Evolutionary conservation across 257 asterid genomes (phyloP).

Genomic region (Nicotiana sylvestris): DNA sequence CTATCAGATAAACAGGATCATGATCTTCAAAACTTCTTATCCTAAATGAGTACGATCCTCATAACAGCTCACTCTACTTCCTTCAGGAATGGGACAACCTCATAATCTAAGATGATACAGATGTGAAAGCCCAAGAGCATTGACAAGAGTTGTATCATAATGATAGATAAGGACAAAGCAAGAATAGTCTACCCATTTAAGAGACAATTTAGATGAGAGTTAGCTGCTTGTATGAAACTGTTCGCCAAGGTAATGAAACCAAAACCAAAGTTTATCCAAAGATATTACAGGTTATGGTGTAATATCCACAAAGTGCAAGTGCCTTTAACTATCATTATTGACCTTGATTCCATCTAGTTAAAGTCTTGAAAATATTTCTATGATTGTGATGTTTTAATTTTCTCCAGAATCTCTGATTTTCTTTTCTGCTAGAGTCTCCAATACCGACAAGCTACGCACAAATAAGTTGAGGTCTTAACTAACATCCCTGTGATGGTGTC

Average conservation of each 20-base stretch:
- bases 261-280: neutral
- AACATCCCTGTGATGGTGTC: neutral
- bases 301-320: neutral
- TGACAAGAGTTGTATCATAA: too few species aligned
- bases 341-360: neutral
- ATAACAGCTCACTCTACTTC: too few species aligned
- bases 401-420: neutral
- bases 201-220: neutral
- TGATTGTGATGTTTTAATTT: neutral
- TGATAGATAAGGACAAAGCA: neutral
- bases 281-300: neutral
- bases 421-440: neutral
- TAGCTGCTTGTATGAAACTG: neutral
- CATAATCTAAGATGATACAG: too few species aligned
- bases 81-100: too few species aligned
- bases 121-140: too few species aligned
- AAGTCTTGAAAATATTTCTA: neutral
- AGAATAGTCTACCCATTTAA: neutral
- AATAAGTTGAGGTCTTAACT: neutral
- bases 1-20: neutral
- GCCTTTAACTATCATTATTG: neutral
- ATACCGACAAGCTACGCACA: neutral
- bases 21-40: too few species aligned
- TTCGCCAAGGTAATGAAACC: neutral
- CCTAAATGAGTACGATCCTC: too few species aligned